Evolutionary conservation across 73 alveolate genomes (phyloP).

Genomic region (Tetrahymena malaccensis): DNA sequence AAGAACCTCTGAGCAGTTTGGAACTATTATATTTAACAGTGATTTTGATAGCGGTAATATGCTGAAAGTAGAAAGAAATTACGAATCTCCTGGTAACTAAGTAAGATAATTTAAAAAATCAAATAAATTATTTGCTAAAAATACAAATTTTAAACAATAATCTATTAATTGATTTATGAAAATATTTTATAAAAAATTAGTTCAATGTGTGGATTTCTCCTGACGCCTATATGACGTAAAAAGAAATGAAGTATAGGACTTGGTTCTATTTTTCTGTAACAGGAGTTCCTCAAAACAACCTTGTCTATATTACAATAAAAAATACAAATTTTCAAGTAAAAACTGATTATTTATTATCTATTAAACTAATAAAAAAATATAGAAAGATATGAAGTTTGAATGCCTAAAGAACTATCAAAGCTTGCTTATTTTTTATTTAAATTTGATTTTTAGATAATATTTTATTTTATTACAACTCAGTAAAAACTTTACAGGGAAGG

Average conservation of each 20-base stretch:
- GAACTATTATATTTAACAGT: background rate
- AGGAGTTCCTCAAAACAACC: background rate
- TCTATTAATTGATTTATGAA: background rate
- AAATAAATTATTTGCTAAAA: background rate
- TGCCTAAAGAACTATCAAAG: background rate
- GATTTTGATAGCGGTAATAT: background rate
- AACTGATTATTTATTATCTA: background rate
- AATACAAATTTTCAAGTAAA: background rate
- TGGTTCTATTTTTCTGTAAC: background rate
- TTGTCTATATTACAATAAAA: background rate
- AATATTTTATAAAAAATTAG: background rate
- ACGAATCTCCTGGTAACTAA: background rate
- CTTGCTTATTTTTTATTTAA: too few species aligned
- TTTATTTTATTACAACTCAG: background rate
- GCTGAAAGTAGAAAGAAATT: background rate
- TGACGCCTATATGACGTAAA: background rate
- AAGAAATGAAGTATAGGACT: background rate
- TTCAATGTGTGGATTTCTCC: background rate
- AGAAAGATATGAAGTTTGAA: background rate
- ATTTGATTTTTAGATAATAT: background rate
- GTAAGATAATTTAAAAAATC: background rate
- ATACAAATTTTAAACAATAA: background rate
- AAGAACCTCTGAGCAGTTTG: background rate
- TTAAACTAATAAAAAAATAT: background rate
- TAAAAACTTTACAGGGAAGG: background rate